Conservation (phyloP, 176 grass and related monocot species). For the Rhynchospora breviuscula region DNA sequence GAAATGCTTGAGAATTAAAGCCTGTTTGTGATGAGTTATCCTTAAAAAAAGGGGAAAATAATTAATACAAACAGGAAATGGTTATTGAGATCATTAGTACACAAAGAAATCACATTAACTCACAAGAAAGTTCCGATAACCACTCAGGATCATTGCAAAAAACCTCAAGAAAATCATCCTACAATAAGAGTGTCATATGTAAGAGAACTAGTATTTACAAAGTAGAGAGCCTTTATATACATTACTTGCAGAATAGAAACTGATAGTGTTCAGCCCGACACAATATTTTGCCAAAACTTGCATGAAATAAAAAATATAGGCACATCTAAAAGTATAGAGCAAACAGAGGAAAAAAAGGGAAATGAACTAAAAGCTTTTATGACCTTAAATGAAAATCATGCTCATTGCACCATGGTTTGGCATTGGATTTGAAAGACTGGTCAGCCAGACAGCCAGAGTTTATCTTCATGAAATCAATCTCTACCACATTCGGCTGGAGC, state of each 20-base stretch:
- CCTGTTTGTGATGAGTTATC: constrained; percentile 73
- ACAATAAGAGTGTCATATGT: constrained; percentile 33
- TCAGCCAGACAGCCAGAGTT: constrained; percentile 80
- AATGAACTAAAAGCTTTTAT: constrained; percentile 23
- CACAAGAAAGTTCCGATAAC: constrained; percentile 99
- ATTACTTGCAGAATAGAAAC: constrained; percentile 12
- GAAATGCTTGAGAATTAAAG: constrained; percentile 99
- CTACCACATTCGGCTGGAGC: constrained; percentile 86
- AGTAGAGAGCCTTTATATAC: not conserved
- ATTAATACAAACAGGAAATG: constrained; percentile 20
- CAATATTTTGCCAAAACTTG: not conserved
- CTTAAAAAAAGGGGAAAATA: constrained; percentile 29
- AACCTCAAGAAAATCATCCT: constrained; percentile 99
- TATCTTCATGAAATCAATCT: constrained; percentile 93
- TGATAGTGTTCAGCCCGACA: not conserved
- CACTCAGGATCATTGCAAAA: constrained; percentile 88
- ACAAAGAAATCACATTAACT: constrained; percentile 31
- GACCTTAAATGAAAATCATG: constrained; percentile 99
- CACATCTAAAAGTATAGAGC: not conserved
- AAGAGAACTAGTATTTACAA: constrained; percentile 33
- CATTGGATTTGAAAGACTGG: constrained; percentile 44
- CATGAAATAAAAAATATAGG: not conserved
- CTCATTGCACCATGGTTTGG: constrained; percentile 76
- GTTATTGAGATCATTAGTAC: constrained; percentile 25
- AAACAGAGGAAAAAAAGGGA: constrained; percentile 1